Evolutionary conservation across 2,329 filamentous ascomycete genomes (phyloP).

Genomic region (Aureobasidium sp.): DNA sequence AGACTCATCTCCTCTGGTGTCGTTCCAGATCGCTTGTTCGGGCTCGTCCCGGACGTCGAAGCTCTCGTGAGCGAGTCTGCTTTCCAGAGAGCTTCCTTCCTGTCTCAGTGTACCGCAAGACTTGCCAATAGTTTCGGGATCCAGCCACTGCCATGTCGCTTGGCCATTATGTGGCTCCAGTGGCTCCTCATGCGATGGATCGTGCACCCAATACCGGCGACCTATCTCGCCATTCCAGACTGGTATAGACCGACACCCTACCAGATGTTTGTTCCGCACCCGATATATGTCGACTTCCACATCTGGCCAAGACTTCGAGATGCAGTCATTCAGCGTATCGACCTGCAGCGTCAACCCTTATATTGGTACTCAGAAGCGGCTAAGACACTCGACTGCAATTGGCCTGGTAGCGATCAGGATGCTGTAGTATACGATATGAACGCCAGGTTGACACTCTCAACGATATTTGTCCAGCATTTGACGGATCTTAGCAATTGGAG

Average conservation of each 20-base stretch:
- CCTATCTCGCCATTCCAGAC: slow-evolving; percentile 65
- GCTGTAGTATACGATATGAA: not conserved
- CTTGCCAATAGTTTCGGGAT: slow-evolving; percentile 8
- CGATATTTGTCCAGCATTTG: not conserved
- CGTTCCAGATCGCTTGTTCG: slow-evolving; percentile 6
- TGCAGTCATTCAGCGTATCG: not conserved
- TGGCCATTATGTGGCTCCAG: slow-evolving; percentile 5
- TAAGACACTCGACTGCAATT: slow-evolving; percentile 6
- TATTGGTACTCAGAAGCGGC: slow-evolving; percentile 12
- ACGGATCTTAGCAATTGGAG: slow-evolving; percentile 9
- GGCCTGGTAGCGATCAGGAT: not conserved
- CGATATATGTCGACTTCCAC: slow-evolving; percentile 28
- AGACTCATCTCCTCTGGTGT: not conserved
- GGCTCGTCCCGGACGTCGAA: not conserved
- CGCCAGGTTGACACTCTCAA: not conserved
- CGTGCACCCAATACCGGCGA: slow-evolving; percentile 67
- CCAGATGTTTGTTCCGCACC: slow-evolving; percentile 61
- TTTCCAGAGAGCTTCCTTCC: not conserved
- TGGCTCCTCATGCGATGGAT: slow-evolving; percentile 63
- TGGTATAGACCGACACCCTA: slow-evolving; percentile 60
- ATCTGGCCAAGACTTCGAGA: slow-evolving; percentile 14
- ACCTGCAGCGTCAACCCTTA: slow-evolving; percentile 2
- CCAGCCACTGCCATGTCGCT: not conserved
- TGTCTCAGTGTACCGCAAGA: slow-evolving; percentile 12
- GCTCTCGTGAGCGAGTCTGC: not conserved